Evolutionary conservation across 2,329 filamentous ascomycete species (phyloP), one percentile per base, ranked within the genome.

Genomic region (Cordyceps sp.): DNA sequence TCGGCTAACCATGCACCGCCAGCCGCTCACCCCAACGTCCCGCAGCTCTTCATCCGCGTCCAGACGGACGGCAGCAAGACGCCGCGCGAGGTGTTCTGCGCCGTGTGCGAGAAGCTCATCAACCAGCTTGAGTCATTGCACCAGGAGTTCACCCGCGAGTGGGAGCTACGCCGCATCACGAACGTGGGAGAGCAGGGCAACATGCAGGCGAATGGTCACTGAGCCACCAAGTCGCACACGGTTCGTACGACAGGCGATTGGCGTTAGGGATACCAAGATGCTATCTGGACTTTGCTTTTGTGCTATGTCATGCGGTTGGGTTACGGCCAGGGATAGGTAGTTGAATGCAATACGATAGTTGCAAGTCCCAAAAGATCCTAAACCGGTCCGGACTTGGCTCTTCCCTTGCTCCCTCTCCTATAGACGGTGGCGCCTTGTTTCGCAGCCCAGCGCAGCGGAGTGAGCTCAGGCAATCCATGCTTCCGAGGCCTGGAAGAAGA

Each of bases 131-230:
- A 78, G 34, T 76, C 75, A 41, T 63, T 98, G 36, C 79, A 79
- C 39, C 74, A 82, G 41, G 83, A 92, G 50, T 93, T 96, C 53
- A 93, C 82, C 15, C 85, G 88, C 48, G 88, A 96, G 56, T 90
- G 76, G 58, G 83, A 92, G 56, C 60, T 93, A 45, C 76, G 83
- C 46, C 86, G 85, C 58, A 88, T 92, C 68, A 82, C 78, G 37
- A 71, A 71, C 28, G 73, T 70, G 16, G 69, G 70, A 32, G 70
- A 76, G 39, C 62, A 69, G 45, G 64, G 58, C 35, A 59, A 56
- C 32, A 48, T 58, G 53, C 53, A 55, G 36, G 26, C 40, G 18
- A 53, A 54, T 35, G 54, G 52, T 16, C 46, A 53, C 29, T 54
- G 39, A 39, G 30, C 18, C n/a, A n/a, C n/a, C n/a, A n/a, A n/a